These are phyloP conservation scores for Wickerhamomyces subpelliculosus DNA, from an alignment of 805 yeast genomes.

Conservation along the genomic window DNA sequence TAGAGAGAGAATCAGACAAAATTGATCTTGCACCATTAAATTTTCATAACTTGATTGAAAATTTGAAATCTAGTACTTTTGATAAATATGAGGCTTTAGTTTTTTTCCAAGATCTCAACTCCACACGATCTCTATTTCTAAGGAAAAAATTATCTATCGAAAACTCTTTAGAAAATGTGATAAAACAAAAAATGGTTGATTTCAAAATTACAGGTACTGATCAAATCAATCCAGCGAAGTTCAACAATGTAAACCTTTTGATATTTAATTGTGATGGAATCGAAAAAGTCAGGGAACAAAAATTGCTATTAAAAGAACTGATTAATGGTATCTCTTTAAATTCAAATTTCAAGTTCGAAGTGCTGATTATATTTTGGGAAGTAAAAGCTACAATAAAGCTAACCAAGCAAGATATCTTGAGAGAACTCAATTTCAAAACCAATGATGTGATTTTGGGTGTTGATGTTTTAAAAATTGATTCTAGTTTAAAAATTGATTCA, in stretches of 20 bases:
- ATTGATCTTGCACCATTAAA: constrained; percentile 10
- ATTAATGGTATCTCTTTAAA: constrained; percentile 27
- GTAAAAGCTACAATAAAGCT: constrained; percentile 23
- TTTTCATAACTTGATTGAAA: constrained; percentile 15
- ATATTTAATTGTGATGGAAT: constrained; percentile 32
- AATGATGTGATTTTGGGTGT: constrained; percentile 23
- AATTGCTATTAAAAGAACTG: constrained; percentile 22
- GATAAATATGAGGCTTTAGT: constrained; percentile 18
- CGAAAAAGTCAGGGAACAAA: constrained; percentile 26
- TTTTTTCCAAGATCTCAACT: constrained; percentile 18
- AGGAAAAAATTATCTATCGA: constrained; percentile 25
- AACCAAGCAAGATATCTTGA: constrained; percentile 23
- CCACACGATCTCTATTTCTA: constrained; percentile 26
- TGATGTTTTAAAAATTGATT: constrained; percentile 23
- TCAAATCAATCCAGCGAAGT: constrained; percentile 18
- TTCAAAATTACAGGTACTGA: constrained; percentile 19
- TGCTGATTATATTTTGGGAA: constrained; percentile 33
- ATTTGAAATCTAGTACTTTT: constrained; percentile 9
- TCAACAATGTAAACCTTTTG: constrained; percentile 25
- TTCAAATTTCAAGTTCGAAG: constrained; percentile 26
- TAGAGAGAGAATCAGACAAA: too few relatives aligned
- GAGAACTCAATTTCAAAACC: constrained; percentile 20
- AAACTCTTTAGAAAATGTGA: not conserved
- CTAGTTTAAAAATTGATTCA: constrained; percentile 14
- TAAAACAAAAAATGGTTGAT: constrained; percentile 2